These are phyloP conservation scores for Phytophthora podocarpi DNA, from an alignment of 352 stramenopile genomes.

Conservation along the genomic window DNA sequence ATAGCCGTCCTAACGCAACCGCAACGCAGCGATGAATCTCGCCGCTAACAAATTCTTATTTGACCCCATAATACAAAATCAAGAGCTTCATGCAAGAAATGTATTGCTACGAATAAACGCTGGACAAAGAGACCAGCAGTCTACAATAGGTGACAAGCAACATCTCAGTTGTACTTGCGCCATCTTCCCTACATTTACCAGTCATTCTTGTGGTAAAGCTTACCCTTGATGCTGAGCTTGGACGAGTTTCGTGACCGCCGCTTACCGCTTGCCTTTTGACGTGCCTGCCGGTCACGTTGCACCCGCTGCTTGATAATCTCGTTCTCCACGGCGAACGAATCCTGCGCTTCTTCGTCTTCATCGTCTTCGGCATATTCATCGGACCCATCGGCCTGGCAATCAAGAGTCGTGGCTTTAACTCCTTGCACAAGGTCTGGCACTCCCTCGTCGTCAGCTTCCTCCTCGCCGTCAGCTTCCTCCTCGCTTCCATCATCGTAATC, in stretches of 20 bases:
- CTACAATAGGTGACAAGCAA: constrained; percentile 13
- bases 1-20: constrained; percentile 39
- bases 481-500: constrained; percentile 55
- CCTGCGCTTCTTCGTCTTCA: constrained; percentile 38
- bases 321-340: constrained; percentile 59
- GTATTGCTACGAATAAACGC: constrained; percentile 23
- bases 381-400: constrained; percentile 18
- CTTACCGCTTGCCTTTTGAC: constrained; percentile 60
- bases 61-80: constrained; percentile 46
- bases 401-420: constrained; percentile 39
- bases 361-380: constrained; percentile 40
- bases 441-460: constrained; percentile 40
- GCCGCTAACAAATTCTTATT: constrained; percentile 30
- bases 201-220: constrained; percentile 81
- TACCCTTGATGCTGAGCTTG: constrained; percentile 89
- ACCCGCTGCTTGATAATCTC: constrained; percentile 86
- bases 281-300: constrained; percentile 67
- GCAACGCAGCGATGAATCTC: constrained; percentile 9
- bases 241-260: constrained; percentile 75
- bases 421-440: constrained; percentile 42
- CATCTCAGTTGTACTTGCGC: neutral
- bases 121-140: constrained; percentile 1
- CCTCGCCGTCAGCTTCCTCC: constrained; percentile 35
- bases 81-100: constrained; percentile 36
- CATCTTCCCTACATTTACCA: constrained; percentile 46